Percentiles rank a stretch among this genome's conserved stretches.
These are phyloP conservation scores for Colletotrichum sojae DNA, from an alignment of 2,329 filamentous ascomycete genomes.

Conservation along the genomic window DNA sequence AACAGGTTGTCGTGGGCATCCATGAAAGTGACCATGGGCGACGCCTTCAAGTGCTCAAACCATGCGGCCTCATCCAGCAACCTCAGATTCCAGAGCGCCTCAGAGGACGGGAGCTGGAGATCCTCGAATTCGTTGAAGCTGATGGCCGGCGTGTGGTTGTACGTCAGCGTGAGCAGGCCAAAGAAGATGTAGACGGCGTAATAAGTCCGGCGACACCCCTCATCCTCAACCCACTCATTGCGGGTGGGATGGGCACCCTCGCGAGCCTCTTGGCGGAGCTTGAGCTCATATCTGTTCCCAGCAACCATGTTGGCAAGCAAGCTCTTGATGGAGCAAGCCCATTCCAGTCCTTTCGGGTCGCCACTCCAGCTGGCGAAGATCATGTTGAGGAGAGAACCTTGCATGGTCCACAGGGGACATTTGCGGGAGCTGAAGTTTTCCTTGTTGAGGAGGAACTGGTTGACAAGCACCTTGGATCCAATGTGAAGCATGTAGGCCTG, in stretches of 20 bases:
- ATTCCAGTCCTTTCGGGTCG: slow-evolving; percentile 96
- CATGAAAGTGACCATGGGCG: slow-evolving; percentile 87
- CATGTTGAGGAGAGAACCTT: slow-evolving; percentile 97
- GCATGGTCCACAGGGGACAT: slow-evolving; percentile 98
- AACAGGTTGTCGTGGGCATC: slow-evolving; percentile 96
- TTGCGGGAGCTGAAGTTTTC: slow-evolving; percentile 99
- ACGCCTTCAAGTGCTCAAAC: slow-evolving; percentile 81
- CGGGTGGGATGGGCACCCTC: slow-evolving; percentile 82
- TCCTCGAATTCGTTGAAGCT: slow-evolving; percentile 99
- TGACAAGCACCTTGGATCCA: slow-evolving; percentile 96
- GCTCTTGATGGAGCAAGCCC: slow-evolving; percentile 99
- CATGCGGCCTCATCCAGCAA: slow-evolving; percentile 84
- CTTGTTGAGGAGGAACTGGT: slow-evolving; percentile 97
- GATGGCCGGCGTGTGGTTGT: slow-evolving; percentile 98
- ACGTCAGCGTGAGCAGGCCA: slow-evolving; percentile 92
- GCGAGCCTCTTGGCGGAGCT: slow-evolving; percentile 91
- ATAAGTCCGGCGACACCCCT: slow-evolving; percentile 95
- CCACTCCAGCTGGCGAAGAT: slow-evolving; percentile 99
- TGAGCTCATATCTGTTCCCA: slow-evolving; percentile 95
- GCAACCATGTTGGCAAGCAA: slow-evolving; percentile 98
- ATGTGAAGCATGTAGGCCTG: slow-evolving; percentile 98
- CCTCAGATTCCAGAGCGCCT: slow-evolving; percentile 93
- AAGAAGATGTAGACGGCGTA: slow-evolving; percentile 99
- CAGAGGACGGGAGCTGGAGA: slow-evolving; percentile 90
- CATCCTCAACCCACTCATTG: slow-evolving; percentile 95